These are phyloP conservation scores for Starmerella sp. DNA, from an alignment of 805 yeast genomes.

Conservation along the genomic window DNA sequence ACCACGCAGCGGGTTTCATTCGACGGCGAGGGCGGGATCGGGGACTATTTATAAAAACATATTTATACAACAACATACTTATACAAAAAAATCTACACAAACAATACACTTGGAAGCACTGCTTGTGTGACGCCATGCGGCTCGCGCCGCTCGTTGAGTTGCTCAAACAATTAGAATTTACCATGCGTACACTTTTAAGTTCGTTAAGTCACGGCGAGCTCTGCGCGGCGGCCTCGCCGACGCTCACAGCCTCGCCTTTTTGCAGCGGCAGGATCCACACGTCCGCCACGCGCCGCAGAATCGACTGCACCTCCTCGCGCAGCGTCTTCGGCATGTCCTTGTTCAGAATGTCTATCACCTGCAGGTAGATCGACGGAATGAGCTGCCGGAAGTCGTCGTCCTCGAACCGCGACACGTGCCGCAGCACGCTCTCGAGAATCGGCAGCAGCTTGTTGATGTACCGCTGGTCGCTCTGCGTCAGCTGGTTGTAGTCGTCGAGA, in stretches of 20 bases:
- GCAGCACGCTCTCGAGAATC: slow-evolving; percentile 76
- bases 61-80: too few relatives aligned
- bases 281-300: slow-evolving; percentile 40
- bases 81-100: too few relatives aligned
- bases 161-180: too few relatives aligned
- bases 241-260: background rate
- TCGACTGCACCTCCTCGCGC: slow-evolving; percentile 28
- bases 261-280: slow-evolving; percentile 10
- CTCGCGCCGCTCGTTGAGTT: too few relatives aligned
- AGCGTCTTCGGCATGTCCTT: slow-evolving; percentile 31
- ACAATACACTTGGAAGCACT: too few relatives aligned
- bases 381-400: slow-evolving; percentile 48
- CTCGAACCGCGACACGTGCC: slow-evolving; percentile 69
- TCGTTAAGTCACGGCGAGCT: too few relatives aligned
- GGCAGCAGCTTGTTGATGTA: slow-evolving; percentile 83
- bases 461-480: slow-evolving; percentile 61
- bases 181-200: too few relatives aligned
- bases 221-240: too few relatives aligned
- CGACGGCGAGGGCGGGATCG: too few relatives aligned
- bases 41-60: too few relatives aligned
- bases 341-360: slow-evolving; percentile 26
- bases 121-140: too few relatives aligned
- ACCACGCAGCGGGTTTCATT: too few relatives aligned
- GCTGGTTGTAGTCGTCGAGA: slow-evolving; percentile 52
- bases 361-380: slow-evolving; percentile 18